phyloP scores from a whole-genome alignment of 2,329 filamentous ascomycete genomes.

The Calonectria pauciramosa region DNA sequence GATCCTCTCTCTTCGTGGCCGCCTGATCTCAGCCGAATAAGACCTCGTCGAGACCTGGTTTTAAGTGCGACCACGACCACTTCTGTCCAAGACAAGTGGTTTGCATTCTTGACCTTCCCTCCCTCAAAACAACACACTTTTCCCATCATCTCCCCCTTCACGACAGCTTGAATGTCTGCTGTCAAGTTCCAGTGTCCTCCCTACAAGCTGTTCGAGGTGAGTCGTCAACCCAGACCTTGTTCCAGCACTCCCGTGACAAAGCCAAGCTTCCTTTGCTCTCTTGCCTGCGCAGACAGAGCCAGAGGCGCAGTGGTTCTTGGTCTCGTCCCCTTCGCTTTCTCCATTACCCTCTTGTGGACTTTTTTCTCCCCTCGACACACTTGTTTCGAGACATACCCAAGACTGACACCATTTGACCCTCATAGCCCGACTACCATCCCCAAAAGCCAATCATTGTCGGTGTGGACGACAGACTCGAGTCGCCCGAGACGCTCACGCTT shows the following conservation, averaged over 20 bases:
- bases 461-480: constrained; percentile 68
- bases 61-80: constrained; percentile 49
- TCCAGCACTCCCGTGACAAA: constrained; percentile 46
- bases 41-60: constrained; percentile 55
- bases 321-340: constrained; percentile 25
- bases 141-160: constrained; percentile 49
- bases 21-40: constrained; percentile 50
- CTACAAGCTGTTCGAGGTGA: constrained; percentile 73
- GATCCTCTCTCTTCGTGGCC: constrained; percentile 45
- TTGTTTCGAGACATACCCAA: constrained; percentile 38
- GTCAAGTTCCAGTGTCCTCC: constrained; percentile 68
- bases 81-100: constrained; percentile 55
- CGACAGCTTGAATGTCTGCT: constrained; percentile 70
- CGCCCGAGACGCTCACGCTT: constrained; percentile 69
- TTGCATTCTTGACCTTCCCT: constrained; percentile 52
- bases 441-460: constrained; percentile 69
- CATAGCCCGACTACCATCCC: constrained; percentile 66
- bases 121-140: constrained; percentile 49
- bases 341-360: constrained; percentile 31
- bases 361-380: constrained; percentile 14
- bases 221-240: constrained; percentile 55
- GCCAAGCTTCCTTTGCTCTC: constrained; percentile 34
- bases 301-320: constrained; percentile 30
- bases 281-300: constrained; percentile 27
- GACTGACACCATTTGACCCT: constrained; percentile 42